These are phyloP conservation scores for Dryadomyces quercus-mongolicae DNA, from an alignment of 2,329 filamentous ascomycete species.

Conservation along the genomic window DNA sequence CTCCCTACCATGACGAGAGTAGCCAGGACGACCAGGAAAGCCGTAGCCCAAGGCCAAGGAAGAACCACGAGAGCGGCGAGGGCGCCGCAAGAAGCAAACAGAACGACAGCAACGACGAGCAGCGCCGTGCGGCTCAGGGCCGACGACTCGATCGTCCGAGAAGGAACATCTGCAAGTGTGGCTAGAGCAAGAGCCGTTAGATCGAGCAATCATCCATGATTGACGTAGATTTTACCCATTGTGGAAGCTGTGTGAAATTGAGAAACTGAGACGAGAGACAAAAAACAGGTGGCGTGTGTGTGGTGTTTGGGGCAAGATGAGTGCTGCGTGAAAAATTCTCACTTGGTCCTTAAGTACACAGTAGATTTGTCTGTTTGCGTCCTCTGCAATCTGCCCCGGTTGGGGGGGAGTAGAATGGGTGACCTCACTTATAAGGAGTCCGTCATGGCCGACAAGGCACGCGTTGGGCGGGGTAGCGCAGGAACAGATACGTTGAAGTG, in stretches of 20 bases:
- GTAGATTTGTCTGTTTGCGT: too few species aligned
- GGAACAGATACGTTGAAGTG: too few species aligned
- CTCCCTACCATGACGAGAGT: background rate
- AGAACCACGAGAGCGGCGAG: background rate
- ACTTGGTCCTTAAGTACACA: too few species aligned
- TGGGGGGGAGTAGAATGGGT: background rate
- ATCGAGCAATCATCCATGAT: too few species aligned
- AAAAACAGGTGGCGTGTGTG: too few species aligned
- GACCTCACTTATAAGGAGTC: background rate
- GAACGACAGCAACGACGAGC: background rate
- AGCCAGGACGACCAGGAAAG: background rate
- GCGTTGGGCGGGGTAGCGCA: too few species aligned
- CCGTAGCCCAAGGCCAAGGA: background rate
- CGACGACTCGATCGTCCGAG: slow-evolving; percentile 1
- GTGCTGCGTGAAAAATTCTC: background rate
- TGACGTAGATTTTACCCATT: too few species aligned
- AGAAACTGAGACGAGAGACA: background rate
- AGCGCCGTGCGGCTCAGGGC: background rate
- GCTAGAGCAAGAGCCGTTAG: too few species aligned
- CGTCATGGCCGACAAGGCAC: too few species aligned
- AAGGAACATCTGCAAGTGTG: background rate
- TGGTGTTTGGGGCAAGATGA: too few species aligned
- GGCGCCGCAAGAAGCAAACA: background rate
- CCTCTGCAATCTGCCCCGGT: too few species aligned
- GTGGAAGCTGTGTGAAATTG: too few species aligned